A percentile compares a stretch with the other conserved stretches of the same genome.
Evolutionary conservation across 371 early-diverging fungal species (phyloP).

Genomic region (Funneliformis caledonium): DNA sequence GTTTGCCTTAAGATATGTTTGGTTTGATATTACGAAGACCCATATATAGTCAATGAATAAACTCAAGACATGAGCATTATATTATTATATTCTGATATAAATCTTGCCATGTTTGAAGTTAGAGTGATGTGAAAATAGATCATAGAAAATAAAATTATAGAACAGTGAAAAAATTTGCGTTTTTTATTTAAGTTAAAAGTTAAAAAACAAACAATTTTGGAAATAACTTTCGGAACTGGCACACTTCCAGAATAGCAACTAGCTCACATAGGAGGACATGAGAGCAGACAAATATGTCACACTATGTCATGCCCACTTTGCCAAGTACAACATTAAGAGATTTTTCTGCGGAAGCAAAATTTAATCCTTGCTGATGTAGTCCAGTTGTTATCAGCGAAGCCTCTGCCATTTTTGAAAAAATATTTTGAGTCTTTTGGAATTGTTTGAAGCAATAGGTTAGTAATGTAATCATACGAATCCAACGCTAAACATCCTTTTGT

Average conservation of each 20-base stretch:
- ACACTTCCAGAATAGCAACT: slow-evolving; percentile 17
- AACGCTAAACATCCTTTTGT: slow-evolving; percentile 30
- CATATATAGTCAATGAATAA: too few relatives aligned
- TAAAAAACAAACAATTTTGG: too few relatives aligned
- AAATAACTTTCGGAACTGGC: not conserved
- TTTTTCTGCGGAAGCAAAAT: not conserved
- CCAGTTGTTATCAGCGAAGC: slow-evolving; percentile 18
- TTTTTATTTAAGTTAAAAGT: too few relatives aligned
- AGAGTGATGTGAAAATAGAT: too few relatives aligned
- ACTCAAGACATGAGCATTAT: too few relatives aligned
- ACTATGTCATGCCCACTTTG: not conserved
- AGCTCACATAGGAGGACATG: not conserved
- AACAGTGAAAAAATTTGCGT: too few relatives aligned
- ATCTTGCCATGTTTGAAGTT: too few relatives aligned
- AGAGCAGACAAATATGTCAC: slow-evolving; percentile 9
- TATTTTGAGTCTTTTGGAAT: not conserved
- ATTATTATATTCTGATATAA: too few relatives aligned
- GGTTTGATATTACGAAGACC: too few relatives aligned
- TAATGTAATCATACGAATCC: not conserved
- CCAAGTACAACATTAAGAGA: not conserved
- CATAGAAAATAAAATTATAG: too few relatives aligned
- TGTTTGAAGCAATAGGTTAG: not conserved
- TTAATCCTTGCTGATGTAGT: slow-evolving; percentile 1
- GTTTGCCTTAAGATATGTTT: too few relatives aligned
- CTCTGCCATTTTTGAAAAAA: not conserved